Base-by-base conservation (phyloP, 306 rosid genomes). In the Vicia faba region DNA sequence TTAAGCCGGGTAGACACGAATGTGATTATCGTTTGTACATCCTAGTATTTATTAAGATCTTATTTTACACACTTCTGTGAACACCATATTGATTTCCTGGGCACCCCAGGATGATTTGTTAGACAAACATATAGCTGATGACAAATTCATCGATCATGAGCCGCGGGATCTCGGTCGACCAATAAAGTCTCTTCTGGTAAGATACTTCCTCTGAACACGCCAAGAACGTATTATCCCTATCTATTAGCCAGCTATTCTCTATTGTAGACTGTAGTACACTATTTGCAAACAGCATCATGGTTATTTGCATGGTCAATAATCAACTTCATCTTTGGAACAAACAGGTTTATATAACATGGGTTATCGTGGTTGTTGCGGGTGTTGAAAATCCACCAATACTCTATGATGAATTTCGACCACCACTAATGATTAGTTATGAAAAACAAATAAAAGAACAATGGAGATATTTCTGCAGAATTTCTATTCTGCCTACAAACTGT, bases 291-390 rank as follows among this genome's bases (percentile, higher is more conserved):
- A 60, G 12, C 45, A 31, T 13, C 16, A 20, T 43, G n/a, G 20
- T 62, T 39, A 62, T 39, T 69, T 56, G 43, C 57, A 55, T 59
- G 35, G 11, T 61, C 11, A 58, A 56, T 57, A 6, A 11, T 53
- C 29, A 36, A 40, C 61, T 57, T 66, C 31, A 18, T 68, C 56
- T 68, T 68, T 59, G 59, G 60, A 67, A 61, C 86, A 93, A 61
- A 54, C 88, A 93, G 98, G 98, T 93, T 40, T 80, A 77, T 59
- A 67, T 79, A 28, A 82, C 85, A 50, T 93, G 98, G 98, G 70
- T 76, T 12, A 70, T 83, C 71, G 80, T 90, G 6, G 79, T 93
- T 51, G 54, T 79, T 45, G 77, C 58, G n/a, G n/a, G n/a, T n/a
- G n/a, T n/a, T n/a, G n/a, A n/a, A n/a, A n/a, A n/a, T n/a, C n/a